Conservation (phyloP, 805 yeast species). For the Metahyphopichia silvanorum region DNA sequence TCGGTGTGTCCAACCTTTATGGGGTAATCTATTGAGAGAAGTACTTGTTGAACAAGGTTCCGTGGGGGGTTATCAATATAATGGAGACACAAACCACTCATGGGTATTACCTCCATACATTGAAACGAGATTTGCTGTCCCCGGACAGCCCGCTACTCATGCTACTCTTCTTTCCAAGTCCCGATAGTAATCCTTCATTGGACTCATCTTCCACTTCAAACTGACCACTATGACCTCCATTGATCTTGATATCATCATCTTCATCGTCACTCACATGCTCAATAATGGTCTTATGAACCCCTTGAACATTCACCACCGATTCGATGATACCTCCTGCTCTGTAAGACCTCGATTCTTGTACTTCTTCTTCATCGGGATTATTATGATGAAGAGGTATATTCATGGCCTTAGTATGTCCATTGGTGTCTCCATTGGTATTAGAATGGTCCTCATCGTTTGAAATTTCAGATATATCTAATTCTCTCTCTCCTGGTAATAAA, state of each 20-base stretch:
- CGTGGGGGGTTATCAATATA: no score
- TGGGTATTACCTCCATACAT: background rate
- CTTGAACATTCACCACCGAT: conserved; percentile 77
- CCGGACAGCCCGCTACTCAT: background rate
- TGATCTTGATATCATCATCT: conserved; percentile 12
- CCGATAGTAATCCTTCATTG: conserved; percentile 5
- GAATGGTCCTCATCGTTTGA: conserved; percentile 3
- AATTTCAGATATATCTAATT: conserved; percentile 22
- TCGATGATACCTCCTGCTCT: conserved; percentile 71
- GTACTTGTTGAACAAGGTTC: no score
- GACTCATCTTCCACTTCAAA: conserved; percentile 4
- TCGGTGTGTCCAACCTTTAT: no score
- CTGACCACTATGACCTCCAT: conserved; percentile 1
- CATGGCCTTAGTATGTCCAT: background rate
- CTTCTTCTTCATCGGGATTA: conserved; percentile 12
- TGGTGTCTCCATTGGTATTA: background rate
- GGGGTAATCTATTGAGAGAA: no score
- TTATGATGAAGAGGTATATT: conserved; percentile 8
- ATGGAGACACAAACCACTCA: background rate
- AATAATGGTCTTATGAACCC: conserved; percentile 82
- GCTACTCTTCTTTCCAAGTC: conserved; percentile 1
- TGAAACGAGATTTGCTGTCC: conserved; percentile 1
- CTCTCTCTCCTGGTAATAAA: conserved; percentile 20
- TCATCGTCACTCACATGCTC: conserved; percentile 57
- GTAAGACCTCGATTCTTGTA: conserved; percentile 34